Conservation (phyloP, 345 rosid genomes). For the Noccaea bulbosa region DNA sequence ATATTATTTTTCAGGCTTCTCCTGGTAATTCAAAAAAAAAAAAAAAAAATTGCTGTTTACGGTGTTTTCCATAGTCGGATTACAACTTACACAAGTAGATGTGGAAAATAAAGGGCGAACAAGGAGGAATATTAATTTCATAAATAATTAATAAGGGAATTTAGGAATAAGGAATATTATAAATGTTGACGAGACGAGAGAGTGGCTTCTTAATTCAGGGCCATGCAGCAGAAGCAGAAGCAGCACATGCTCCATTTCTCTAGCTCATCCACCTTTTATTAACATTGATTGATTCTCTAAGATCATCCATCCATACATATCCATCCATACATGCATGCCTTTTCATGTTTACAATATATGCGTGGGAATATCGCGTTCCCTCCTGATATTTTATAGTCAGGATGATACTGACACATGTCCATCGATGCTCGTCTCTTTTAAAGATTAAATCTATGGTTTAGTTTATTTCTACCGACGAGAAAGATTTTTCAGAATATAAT, state of each 20-base stretch:
- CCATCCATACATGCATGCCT: conserved; percentile 2
- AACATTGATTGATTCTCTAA: conserved; percentile 39
- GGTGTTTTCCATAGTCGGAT: conserved; percentile 3
- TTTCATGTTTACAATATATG: conserved; percentile 38
- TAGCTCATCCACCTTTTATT: conserved; percentile 29
- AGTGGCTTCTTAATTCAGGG: conserved; percentile 43
- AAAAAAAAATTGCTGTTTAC: background rate
- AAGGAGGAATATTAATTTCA: conserved; percentile 27
- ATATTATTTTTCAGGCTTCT: no score
- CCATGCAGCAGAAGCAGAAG: conserved; percentile 43
- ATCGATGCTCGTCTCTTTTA: conserved; percentile 16
- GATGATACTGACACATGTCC: conserved; percentile 37
- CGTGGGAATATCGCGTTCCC: conserved; percentile 48
- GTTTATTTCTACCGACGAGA: conserved; percentile 40
- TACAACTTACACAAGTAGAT: conserved; percentile 6
- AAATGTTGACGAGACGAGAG: conserved; percentile 32
- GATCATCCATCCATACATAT: conserved; percentile 26
- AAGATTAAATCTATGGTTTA: conserved; percentile 25
- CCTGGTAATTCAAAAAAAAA: accelerated
- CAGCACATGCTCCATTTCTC: conserved; percentile 45
- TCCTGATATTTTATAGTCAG: conserved; percentile 42
- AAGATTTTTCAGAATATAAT: conserved; percentile 37
- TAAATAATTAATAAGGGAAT: conserved; percentile 2
- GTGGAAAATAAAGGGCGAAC: conserved; percentile 15
- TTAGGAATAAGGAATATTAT: conserved; percentile 37